A percentile compares a stretch with the other conserved stretches of the same genome.
Conservation (phyloP, 2,329 filamentous ascomycete genomes). For the Fonsecaea pedrosoi region DNA sequence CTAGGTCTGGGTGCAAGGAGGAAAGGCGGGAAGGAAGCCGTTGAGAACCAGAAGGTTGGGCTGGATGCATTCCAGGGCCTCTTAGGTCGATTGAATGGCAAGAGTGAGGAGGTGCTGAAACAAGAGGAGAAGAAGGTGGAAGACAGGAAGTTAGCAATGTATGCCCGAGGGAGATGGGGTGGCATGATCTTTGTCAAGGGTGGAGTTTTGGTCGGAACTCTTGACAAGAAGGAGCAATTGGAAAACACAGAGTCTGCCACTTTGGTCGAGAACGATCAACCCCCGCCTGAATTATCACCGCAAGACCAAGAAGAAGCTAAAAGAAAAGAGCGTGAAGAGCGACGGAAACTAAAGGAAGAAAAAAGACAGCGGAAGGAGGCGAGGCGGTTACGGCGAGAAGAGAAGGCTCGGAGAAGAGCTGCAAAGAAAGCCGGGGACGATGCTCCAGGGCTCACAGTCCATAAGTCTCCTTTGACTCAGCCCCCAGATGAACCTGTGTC, state of each 20-base stretch:
- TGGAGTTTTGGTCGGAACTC: constrained; percentile 71
- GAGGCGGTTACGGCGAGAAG: constrained; percentile 42
- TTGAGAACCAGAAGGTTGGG: constrained; percentile 77
- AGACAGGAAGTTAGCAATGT: constrained; percentile 74
- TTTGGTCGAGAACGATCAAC: constrained; percentile 46
- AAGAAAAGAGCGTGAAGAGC: constrained; percentile 42
- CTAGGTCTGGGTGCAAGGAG: constrained; percentile 80
- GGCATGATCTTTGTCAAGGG: constrained; percentile 85
- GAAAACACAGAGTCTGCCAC: constrained; percentile 48
- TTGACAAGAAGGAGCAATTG: constrained; percentile 47
- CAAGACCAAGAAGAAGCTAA: constrained; percentile 38
- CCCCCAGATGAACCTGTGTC: constrained; percentile 34
- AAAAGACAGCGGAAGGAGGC: constrained; percentile 43
- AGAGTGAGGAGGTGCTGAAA: constrained; percentile 73
- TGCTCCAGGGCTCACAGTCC: constrained; percentile 31
- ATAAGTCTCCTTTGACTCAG: constrained; percentile 23
- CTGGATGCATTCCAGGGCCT: constrained; percentile 86
- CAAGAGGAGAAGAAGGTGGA: constrained; percentile 72
- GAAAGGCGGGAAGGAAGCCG: constrained; percentile 63
- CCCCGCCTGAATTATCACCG: not conserved
- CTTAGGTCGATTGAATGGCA: constrained; percentile 87
- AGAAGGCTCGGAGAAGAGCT: constrained; percentile 43
- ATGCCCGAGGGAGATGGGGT: constrained; percentile 77
- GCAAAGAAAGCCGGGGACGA: constrained; percentile 30
- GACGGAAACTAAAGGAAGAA: constrained; percentile 40